These are phyloP conservation scores for Colletotrichum incanum DNA, from an alignment of 2,329 filamentous ascomycete species.

Conservation along the genomic window DNA sequence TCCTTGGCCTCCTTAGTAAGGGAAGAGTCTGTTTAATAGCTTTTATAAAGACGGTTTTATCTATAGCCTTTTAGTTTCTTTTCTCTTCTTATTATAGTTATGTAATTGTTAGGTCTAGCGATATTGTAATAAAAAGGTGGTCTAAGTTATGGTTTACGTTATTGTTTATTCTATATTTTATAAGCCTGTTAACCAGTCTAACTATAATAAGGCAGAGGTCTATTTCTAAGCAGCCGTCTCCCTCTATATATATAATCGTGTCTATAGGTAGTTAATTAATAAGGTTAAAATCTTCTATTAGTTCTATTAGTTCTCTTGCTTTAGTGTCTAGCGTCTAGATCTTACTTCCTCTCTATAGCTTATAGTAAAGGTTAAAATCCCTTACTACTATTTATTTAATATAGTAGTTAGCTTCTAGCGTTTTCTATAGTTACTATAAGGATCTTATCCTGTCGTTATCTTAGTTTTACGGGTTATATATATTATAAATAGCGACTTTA, in stretches of 20 bases:
- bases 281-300: constrained; percentile 7
- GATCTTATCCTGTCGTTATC: background rate
- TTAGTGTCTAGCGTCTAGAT: background rate
- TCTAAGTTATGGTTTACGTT: constrained; percentile 7
- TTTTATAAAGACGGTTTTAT: constrained; percentile 2
- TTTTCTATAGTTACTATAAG: constrained; percentile 1
- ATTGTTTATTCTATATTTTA: constrained; percentile 11
- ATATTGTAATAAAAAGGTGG: constrained; percentile 7
- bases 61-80: constrained; percentile 5
- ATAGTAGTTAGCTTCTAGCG: background rate
- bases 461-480: constrained; percentile 2
- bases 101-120: background rate
- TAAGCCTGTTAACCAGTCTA: constrained; percentile 1
- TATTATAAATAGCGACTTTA: constrained; percentile 11
- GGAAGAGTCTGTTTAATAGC: background rate
- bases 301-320: constrained; percentile 15
- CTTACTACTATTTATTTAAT: background rate
- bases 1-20: constrained; percentile 1
- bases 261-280: background rate
- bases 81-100: background rate
- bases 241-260: constrained; percentile 7
- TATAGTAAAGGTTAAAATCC: constrained; percentile 10
- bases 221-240: background rate
- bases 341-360: constrained; percentile 16
- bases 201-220: constrained; percentile 3